Evolutionary conservation across 2,329 filamentous ascomycete species (phyloP).

Genomic region (Fusarium anthophilum): DNA sequence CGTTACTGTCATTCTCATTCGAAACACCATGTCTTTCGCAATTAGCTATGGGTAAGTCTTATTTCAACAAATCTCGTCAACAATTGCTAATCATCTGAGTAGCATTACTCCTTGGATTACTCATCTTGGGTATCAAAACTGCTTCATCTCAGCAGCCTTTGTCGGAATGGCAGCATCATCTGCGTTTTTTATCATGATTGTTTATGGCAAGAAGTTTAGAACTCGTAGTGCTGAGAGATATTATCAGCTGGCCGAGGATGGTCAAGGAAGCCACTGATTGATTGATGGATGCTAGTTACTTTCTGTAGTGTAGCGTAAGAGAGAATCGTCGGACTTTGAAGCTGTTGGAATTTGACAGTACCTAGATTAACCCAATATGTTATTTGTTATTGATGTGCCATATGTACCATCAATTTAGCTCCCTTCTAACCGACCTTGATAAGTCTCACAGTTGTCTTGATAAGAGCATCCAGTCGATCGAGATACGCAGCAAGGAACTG

Average conservation of each 20-base stretch:
- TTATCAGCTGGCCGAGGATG: neutral
- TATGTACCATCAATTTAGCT: too few species aligned
- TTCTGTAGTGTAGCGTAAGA: neutral
- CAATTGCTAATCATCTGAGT: neutral
- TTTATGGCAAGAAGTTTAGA: slow-evolving; percentile 52
- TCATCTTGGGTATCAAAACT: slow-evolving; percentile 53
- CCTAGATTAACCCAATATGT: neutral
- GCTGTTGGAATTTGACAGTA: rapidly evolving
- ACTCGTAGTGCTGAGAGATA: slow-evolving; percentile 42
- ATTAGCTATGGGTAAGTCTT: slow-evolving; percentile 44
- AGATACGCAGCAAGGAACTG: neutral
- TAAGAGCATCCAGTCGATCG: neutral
- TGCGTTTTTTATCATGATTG: slow-evolving; percentile 57
- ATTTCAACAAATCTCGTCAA: rapidly evolving
- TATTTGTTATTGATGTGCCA: too few species aligned
- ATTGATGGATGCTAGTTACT: too few species aligned
- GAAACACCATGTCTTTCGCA: slow-evolving; percentile 51
- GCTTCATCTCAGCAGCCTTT: slow-evolving; percentile 54
- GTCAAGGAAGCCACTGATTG: neutral
- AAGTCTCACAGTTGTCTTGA: neutral
- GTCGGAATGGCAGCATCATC: slow-evolving; percentile 51
- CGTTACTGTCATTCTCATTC: slow-evolving; percentile 52
- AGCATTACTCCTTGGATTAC: slow-evolving; percentile 59
- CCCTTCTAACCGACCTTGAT: neutral
- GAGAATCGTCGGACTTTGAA: neutral